Base-by-base conservation (phyloP, 2,329 filamentous ascomycete genomes). In the Ceratocystis colombiana region DNA sequence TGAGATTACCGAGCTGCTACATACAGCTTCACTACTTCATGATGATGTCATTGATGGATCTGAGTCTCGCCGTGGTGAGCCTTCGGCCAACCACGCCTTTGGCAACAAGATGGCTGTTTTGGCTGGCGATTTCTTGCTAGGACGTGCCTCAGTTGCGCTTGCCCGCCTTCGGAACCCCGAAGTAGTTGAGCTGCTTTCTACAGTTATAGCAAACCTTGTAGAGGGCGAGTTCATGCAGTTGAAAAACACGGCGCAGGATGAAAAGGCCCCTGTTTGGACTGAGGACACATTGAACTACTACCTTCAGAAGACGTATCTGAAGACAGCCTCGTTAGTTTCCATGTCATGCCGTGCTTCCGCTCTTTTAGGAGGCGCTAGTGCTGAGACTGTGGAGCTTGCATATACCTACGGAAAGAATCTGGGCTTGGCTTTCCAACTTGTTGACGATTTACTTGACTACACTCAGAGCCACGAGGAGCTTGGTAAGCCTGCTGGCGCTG, bases 211-310 rank as follows among this genome's bases (percentile, higher is more conserved):
- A 57, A 99, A 99, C 75, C 80, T 99, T 30, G 92, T 99, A 22
- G 94, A 99, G 78, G 94, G 94, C 73, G 94, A 99, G 77, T 97
- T 99, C 79, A 99, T 99, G 94, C 94, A 99, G 79, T 80, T 99
- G 71, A 95, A 96, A 79, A 99, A 99, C 76, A 97, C 94, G 1
- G 89, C 89, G 59, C 82, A 84, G 70, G 93, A 96, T 74, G 93
- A 97, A 79, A 81, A 83, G 70, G 87, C 89, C 71, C 93, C 93
- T 0, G 79, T 82, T 8, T 97, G 89, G 84, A 94, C 88, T 1
- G 90, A 96, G 72, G 89, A 96, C 64, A 89, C 91, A 1, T 83
- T 99, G 69, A 83, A 85, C 30, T 97, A 99, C 77, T 99, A 99
- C 74, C 80, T 99, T 63, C 90, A 96, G 74, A 99, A 99, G 82